phyloP scores from a whole-genome alignment of 306 rosid genomes.

The Inga oerstediana region DNA sequence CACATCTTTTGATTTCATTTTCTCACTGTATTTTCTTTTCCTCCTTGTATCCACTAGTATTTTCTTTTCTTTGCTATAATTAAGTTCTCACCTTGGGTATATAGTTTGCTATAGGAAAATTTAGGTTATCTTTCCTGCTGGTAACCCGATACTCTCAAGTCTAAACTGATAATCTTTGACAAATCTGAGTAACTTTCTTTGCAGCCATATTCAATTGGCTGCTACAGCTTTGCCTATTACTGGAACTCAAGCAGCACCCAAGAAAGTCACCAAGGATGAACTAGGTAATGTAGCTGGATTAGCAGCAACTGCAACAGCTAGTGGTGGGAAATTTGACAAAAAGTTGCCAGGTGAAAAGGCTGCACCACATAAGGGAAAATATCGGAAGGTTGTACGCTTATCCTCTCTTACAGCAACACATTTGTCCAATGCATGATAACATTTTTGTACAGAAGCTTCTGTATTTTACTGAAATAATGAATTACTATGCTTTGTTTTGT shows the following conservation, averaged over 20 bases:
- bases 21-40: not conserved
- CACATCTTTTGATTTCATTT: not conserved
- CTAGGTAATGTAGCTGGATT: slow-evolving; percentile 82
- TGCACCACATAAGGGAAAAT: slow-evolving; percentile 75
- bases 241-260: slow-evolving; percentile 76
- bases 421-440: slow-evolving; percentile 23
- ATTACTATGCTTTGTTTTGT: slow-evolving; percentile 22
- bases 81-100: not conserved
- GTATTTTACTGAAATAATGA: slow-evolving; percentile 16
- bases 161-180: not conserved
- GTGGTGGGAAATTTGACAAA: slow-evolving; percentile 97
- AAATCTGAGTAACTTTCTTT: slow-evolving; percentile 20
- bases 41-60: not conserved
- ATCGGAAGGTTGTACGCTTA: slow-evolving; percentile 69
- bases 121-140: not conserved
- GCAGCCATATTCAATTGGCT: slow-evolving; percentile 92
- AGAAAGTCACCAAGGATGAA: slow-evolving; percentile 73
- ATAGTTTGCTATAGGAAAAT: not conserved
- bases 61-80: not conserved
- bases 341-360: slow-evolving; percentile 86
- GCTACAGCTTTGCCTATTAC: slow-evolving; percentile 94
- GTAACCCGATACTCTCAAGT: not conserved
- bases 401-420: not conserved
- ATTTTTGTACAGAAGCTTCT: slow-evolving; percentile 9
- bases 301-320: slow-evolving; percentile 90